Evolutionary conservation across 495 filamentous ascomycete genomes (phyloP), one percentile per base, ranked within the genome.

Genomic region (Hyaloscypha variabilis): DNA sequence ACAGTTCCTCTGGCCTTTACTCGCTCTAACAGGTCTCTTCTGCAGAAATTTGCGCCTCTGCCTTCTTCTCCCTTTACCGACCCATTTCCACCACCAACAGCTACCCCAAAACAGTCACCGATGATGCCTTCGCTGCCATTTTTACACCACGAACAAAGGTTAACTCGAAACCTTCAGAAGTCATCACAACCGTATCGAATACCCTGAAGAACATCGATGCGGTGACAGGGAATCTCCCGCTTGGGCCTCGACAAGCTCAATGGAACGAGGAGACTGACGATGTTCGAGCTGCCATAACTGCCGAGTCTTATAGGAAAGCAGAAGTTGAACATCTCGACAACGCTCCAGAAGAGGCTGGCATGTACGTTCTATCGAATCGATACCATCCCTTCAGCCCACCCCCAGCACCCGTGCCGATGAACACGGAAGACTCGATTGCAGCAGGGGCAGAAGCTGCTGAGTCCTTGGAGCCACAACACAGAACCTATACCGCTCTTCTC

Each of bases 11-110:
- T 51, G 58, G 19, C 59, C 62, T 42, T 34, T 30, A 8, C 49
- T 42, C 55, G 60, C 51, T 58, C 28, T 28, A 39, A 57, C 78
- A 36, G 73, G 55, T 29, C 51, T 63, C 14, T 55, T 52, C 67
- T 69, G 61, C 62, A 99, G 95, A 96, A 73, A 81, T 97, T 52
- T 88, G 88, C 67, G 81, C 97, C 31, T 93, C 94, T 8, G 90
- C 89, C 57, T 98, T 99, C 82, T 99, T 97, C 79, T 95, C 95
- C 63, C 90, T 94, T 66, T 93, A 99, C 80, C 87, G 95, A 59
- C 95, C 95, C 5, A 94, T 99, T 69, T 96, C 92, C 61, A 84
- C 97, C 70, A 94, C 91, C 29, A 85, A 87, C 67, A 85, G 88
- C 58, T 84, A 96, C 56, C 94, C 94, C 50, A 86, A 88, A 46